These are phyloP conservation scores for Fusarium humuli DNA, from an alignment of 2,329 filamentous ascomycete genomes.

Conservation along the genomic window DNA sequence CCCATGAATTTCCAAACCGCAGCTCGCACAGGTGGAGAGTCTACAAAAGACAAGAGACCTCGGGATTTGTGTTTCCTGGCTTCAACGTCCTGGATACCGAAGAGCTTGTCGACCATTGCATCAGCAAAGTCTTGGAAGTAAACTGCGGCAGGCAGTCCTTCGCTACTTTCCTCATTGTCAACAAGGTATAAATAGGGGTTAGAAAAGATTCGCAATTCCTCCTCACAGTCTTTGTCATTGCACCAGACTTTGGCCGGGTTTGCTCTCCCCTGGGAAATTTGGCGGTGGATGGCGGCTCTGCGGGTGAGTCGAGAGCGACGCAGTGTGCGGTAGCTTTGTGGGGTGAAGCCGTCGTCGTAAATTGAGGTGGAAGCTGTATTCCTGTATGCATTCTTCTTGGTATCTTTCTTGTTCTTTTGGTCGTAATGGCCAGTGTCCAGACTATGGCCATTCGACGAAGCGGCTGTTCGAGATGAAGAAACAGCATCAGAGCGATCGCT, in stretches of 20 bases:
- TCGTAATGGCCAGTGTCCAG: not conserved
- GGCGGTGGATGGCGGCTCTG: slow-evolving; percentile 27
- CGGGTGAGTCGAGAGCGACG: slow-evolving; percentile 29
- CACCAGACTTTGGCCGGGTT: slow-evolving; percentile 34
- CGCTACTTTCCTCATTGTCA: slow-evolving; percentile 12
- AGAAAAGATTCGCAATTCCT: slow-evolving; percentile 20
- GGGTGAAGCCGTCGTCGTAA: not conserved
- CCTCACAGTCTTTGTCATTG: slow-evolving; percentile 23
- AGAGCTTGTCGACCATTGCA: slow-evolving; percentile 24
- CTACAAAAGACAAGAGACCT: slow-evolving; percentile 40
- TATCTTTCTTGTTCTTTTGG: not conserved
- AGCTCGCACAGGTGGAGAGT: slow-evolving; percentile 43
- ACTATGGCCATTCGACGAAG: not conserved
- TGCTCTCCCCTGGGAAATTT: slow-evolving; percentile 39
- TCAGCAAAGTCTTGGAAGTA: slow-evolving; percentile 40
- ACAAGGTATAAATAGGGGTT: slow-evolving; percentile 13
- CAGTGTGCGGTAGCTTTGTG: slow-evolving; percentile 13
- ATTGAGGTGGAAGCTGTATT: not conserved
- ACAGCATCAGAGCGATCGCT: not conserved
- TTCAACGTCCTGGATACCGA: slow-evolving; percentile 6
- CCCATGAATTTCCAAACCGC: slow-evolving; percentile 39
- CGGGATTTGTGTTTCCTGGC: slow-evolving; percentile 24
- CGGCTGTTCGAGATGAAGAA: not conserved
- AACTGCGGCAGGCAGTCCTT: slow-evolving; percentile 12
- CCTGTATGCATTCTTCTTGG: not conserved